A percentile compares a stretch with the other conserved stretches of the same genome.
Conservation (phyloP, 495 filamentous ascomycete species). For the Aspergillus olivimuriae region DNA sequence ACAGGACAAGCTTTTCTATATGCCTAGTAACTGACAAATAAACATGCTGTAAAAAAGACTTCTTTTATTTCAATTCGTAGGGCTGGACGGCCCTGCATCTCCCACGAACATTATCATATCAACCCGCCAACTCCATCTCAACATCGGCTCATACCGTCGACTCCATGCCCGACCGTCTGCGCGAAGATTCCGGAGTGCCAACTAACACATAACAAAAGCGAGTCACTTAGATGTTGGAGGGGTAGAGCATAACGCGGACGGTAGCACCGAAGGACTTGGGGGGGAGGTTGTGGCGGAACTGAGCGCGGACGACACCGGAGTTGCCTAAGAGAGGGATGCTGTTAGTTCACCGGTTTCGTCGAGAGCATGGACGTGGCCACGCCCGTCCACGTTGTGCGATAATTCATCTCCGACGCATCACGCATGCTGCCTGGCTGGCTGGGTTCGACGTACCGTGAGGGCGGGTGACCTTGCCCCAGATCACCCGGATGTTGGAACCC, state of each 20-base stretch:
- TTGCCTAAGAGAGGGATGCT: too few species aligned
- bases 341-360: too few species aligned
- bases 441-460: conserved; percentile 67
- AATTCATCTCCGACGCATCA: too few species aligned
- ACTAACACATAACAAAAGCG: conserved; percentile 32
- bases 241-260: conserved; percentile 98
- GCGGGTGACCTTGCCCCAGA: conserved; percentile 97
- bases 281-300: conserved; percentile 92
- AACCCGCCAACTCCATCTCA: conserved; percentile 44
- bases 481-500: conserved; percentile 95
- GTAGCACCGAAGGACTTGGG: conserved; percentile 93
- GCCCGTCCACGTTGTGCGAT: too few species aligned
- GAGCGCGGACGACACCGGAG: conserved; percentile 91
- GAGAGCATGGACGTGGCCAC: too few species aligned
- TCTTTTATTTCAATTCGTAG: conserved; percentile 40
- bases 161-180: conserved; percentile 40
- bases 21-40: conserved; percentile 21
- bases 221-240: conserved; percentile 52
- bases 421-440: neutral
- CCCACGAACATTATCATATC: conserved; percentile 37
- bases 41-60: conserved; percentile 21
- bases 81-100: conserved; percentile 41
- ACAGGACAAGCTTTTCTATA: conserved; percentile 14
- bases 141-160: conserved; percentile 40
- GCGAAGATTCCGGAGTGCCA: conserved; percentile 37